Evolutionary conservation across 2,329 filamentous ascomycete species (phyloP), one percentile per base, ranked within the genome.

Genomic region (Byssochlamys sp.): DNA sequence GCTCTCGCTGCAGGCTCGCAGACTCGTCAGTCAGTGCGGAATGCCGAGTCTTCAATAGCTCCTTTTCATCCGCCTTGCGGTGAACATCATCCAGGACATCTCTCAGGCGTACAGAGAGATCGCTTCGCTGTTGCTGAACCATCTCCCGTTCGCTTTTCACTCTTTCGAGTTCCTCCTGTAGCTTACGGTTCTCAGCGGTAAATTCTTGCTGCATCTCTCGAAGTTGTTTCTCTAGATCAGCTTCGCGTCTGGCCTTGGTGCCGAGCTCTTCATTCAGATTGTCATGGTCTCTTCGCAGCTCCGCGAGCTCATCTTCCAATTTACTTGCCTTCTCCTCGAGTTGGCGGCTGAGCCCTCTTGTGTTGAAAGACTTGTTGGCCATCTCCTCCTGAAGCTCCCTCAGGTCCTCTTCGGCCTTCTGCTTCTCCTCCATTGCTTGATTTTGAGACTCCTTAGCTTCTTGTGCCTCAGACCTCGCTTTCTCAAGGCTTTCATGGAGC

Each of bases 321-420:
- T 84, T 83, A 55, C 78, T 75, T 7, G 84, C 75, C 70, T 85
- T 89, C 63, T 89, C 87, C 65, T 91, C 87, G 19, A 90, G 80
- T 71, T 91, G 88, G 31, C 87, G 82, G 55, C 84, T 88, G 7
- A 90, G 78, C 1, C 86, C 87, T 67, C 88, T 90, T 11, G 87
- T 88, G 55, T 84, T 84, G 39, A 90, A 81, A 0, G 88, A 91
- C 65, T 90, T 91, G 72, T 91, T 86, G 25, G 87, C 81, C 80
- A 91, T 84, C 65, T 91, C 88, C 56, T 89, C 86, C 60, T 89
- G 87, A 26, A 91, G 77, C 57, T 82, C 78, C 54, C 81, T 79
- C 1, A 86, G 75, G 57, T 84, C 78, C 60, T 82, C 77, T 59
- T 81, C 78, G 7, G 77, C 78, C 45, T 73, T 72, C 59, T 77